phyloP scores from a whole-genome alignment of 345 rosid genomes.

The Ceriops decandra region DNA sequence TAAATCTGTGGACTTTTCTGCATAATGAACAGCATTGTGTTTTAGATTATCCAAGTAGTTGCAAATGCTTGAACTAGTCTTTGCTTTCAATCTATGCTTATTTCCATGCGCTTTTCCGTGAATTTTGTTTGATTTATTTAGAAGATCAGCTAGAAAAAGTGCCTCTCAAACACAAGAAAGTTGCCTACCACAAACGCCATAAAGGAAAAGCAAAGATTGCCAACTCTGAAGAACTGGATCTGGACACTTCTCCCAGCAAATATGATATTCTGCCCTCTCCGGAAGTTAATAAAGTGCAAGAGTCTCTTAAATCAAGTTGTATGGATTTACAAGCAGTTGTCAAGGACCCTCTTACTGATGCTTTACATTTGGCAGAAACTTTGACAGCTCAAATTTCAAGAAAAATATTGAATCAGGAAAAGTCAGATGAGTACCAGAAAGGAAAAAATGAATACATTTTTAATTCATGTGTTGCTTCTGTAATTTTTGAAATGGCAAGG shows the following conservation, averaged over 20 bases:
- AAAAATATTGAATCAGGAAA: neutral
- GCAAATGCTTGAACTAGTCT: too few relatives aligned
- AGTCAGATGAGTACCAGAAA: constrained; percentile 12
- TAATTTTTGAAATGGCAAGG: constrained; percentile 1
- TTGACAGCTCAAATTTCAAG: constrained; percentile 20
- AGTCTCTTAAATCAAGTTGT: constrained; percentile 37
- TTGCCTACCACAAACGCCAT: constrained; percentile 5
- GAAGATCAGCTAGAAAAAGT: constrained; percentile 8
- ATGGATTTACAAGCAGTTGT: constrained; percentile 41
- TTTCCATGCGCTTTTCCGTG: neutral
- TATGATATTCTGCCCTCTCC: constrained; percentile 23
- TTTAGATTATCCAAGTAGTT: too few relatives aligned
- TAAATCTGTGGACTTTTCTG: too few relatives aligned
- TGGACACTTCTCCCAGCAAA: neutral
- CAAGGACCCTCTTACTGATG: constrained; percentile 51
- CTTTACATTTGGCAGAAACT: constrained; percentile 31
- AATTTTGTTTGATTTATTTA: constrained; percentile 4
- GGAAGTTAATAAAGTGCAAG: constrained; percentile 34
- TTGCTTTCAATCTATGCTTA: too few relatives aligned
- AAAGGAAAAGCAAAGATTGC: constrained; percentile 20
- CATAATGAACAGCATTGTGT: too few relatives aligned
- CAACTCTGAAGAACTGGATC: constrained; percentile 20
- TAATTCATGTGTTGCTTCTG: neutral
- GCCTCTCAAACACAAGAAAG: constrained; percentile 11
- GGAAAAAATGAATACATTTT: constrained; percentile 7